Conservation (phyloP, 2,329 filamentous ascomycete species). For the Colletotrichum lini region DNA sequence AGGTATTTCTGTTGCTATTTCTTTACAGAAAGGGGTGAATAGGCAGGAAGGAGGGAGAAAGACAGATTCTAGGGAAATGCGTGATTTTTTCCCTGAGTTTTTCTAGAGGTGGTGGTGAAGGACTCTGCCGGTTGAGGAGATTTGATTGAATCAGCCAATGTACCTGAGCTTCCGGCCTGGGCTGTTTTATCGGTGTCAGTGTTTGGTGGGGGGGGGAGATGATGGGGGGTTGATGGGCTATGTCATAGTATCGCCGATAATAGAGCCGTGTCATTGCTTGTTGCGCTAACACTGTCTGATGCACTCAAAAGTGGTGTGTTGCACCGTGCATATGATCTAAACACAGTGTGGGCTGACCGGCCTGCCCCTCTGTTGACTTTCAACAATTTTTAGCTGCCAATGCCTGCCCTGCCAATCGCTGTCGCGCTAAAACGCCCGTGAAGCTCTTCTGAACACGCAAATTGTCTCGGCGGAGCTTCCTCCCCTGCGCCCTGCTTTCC, state of each 20-base stretch:
- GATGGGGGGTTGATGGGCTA: conserved; percentile 18
- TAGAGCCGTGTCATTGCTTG: conserved; percentile 20
- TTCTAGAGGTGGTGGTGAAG: conserved; percentile 46
- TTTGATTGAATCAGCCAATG: conserved; percentile 41
- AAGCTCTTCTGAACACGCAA: conserved; percentile 24
- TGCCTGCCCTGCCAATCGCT: conserved; percentile 35
- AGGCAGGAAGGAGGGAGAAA: conserved; percentile 12
- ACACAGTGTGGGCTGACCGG: conserved; percentile 23
- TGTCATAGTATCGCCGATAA: conserved; percentile 41
- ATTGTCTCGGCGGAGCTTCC: conserved; percentile 35
- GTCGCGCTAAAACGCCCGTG: conserved; percentile 37
- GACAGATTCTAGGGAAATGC: conserved; percentile 44
- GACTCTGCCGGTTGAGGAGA: conserved; percentile 43
- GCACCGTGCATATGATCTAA: background rate
- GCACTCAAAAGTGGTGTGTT: background rate
- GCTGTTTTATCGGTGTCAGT: conserved; percentile 38
- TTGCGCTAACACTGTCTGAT: conserved; percentile 5
- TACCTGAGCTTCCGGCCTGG: conserved; percentile 32
- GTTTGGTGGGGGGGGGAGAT: conserved; percentile 32
- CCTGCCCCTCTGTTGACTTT: conserved; percentile 45
- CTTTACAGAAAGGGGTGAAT: conserved; percentile 24
- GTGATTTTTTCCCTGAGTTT: conserved; percentile 53
- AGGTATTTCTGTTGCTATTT: conserved; percentile 26
- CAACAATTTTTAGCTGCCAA: conserved; percentile 43
- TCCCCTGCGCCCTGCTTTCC: conserved; percentile 12